These are phyloP conservation scores for Aspergillus novoparasiticus DNA, from an alignment of 2,329 filamentous ascomycete genomes.

Conservation along the genomic window DNA sequence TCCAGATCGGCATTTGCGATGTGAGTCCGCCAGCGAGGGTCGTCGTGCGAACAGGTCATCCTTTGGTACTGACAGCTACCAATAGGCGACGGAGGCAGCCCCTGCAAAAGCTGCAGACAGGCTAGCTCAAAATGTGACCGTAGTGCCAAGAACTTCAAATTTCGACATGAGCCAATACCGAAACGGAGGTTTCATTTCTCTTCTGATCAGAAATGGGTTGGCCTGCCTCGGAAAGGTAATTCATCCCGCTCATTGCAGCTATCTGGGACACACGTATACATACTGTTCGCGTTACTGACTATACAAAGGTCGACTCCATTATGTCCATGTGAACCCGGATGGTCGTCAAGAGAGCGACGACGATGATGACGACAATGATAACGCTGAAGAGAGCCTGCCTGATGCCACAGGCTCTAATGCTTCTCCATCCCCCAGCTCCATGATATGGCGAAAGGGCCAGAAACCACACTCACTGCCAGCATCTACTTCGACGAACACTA, in stretches of 20 bases:
- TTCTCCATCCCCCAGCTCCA: background rate
- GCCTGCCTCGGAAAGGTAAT: background rate
- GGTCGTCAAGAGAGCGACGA: background rate
- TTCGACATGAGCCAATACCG: conserved; percentile 2
- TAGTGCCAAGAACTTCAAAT: conserved; percentile 1
- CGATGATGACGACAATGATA: background rate
- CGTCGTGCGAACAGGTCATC: background rate
- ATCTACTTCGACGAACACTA: background rate
- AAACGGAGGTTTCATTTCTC: conserved; percentile 9
- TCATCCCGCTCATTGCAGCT: background rate
- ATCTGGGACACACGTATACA: background rate
- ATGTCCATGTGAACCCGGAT: background rate
- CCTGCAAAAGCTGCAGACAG: background rate
- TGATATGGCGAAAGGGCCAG: background rate
- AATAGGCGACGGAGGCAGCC: background rate
- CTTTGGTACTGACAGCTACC: background rate
- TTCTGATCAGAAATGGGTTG: conserved; percentile 9
- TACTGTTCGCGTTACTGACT: background rate
- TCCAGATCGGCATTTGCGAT: conserved; percentile 4
- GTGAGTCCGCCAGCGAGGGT: background rate
- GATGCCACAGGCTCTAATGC: background rate
- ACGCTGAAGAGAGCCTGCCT: background rate
- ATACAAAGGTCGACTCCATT: background rate
- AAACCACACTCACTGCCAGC: background rate
- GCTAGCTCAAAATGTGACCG: background rate